phyloP scores from a whole-genome alignment of 805 yeast genomes.

The Kazachstania taianensis region DNA sequence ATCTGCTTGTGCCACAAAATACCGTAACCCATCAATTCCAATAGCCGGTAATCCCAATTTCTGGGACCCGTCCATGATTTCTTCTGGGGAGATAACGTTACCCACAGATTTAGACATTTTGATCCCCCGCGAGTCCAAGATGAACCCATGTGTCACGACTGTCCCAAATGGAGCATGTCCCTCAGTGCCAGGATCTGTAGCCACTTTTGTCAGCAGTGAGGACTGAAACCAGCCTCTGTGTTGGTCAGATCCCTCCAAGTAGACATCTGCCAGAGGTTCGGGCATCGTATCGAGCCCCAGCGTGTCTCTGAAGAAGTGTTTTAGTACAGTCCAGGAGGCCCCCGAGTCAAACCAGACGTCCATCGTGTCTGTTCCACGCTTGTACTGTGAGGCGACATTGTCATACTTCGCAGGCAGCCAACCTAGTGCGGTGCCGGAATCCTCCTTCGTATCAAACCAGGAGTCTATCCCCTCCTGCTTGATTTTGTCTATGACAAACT shows the following conservation, averaged over 20 bases:
- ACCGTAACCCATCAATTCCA: constrained; percentile 84
- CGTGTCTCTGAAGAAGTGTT: constrained; percentile 29
- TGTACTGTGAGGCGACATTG: constrained; percentile 34
- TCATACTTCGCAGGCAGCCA: constrained; percentile 63
- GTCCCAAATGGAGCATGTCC: constrained; percentile 55
- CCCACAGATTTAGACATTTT: constrained; percentile 95
- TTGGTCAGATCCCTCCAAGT: constrained; percentile 95
- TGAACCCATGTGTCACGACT: constrained; percentile 89
- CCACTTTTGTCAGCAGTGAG: constrained; percentile 70
- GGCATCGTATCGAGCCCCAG: constrained; percentile 29
- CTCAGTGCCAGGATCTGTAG: constrained; percentile 25
- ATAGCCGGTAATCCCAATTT: constrained; percentile 45
- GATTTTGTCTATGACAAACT: constrained; percentile 47
- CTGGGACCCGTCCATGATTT: constrained; percentile 52
- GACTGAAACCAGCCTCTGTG: constrained; percentile 99
- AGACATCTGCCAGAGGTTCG: constrained; percentile 60
- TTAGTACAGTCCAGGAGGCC: constrained; percentile 60
- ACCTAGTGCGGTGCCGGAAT: constrained; percentile 27
- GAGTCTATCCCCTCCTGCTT: constrained; percentile 52
- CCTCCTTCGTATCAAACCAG: constrained; percentile 63
- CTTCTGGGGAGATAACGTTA: constrained; percentile 61
- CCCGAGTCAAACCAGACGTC: constrained; percentile 99
- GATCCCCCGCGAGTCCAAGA: constrained; percentile 70
- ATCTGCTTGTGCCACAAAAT: constrained; percentile 85
- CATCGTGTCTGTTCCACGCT: constrained; percentile 82